Percentiles rank a stretch among this genome's conserved stretches.
phyloP scores from a whole-genome alignment of 1,139 yeast species.

The Pichia sp. region DNA sequence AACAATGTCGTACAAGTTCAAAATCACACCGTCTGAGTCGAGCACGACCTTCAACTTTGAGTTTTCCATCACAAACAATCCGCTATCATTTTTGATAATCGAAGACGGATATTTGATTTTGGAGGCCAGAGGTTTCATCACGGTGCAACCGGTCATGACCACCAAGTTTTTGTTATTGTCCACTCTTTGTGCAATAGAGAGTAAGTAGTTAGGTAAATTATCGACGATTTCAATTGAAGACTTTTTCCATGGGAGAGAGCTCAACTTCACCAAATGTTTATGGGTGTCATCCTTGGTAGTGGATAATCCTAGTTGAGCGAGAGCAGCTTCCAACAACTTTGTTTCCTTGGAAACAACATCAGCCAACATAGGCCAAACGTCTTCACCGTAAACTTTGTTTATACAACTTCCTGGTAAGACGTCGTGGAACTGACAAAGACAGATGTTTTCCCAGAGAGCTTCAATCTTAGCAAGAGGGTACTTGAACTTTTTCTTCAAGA shows the following conservation, averaged over 20 bases:
- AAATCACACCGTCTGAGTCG: slow-evolving; percentile 57
- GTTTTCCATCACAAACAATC: slow-evolving; percentile 51
- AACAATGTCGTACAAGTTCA: slow-evolving; percentile 59
- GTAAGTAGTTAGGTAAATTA: slow-evolving; percentile 19
- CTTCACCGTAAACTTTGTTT: slow-evolving; percentile 87
- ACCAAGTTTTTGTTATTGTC: slow-evolving; percentile 15
- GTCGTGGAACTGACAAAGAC: slow-evolving; percentile 93
- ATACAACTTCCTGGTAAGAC: slow-evolving; percentile 95
- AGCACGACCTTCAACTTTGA: slow-evolving; percentile 56
- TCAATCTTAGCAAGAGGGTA: slow-evolving; percentile 71
- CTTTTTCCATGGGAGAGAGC: slow-evolving; percentile 70
- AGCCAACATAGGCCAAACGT: slow-evolving; percentile 77
- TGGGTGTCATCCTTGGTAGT: slow-evolving; percentile 16
- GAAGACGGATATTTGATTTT: slow-evolving; percentile 42
- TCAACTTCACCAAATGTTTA: slow-evolving; percentile 35
- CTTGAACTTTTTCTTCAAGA: slow-evolving; percentile 46
- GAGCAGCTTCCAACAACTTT: slow-evolving; percentile 49
- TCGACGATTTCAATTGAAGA: slow-evolving; percentile 46
- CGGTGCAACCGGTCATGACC: slow-evolving; percentile 19
- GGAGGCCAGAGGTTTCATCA: slow-evolving; percentile 24
- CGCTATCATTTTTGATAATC: slow-evolving; percentile 36
- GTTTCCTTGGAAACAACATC: slow-evolving; percentile 52
- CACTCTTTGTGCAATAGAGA: slow-evolving; percentile 18
- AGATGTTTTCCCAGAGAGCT: slow-evolving; percentile 79
- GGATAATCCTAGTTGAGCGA: slow-evolving; percentile 35